Evolutionary conservation across 768 basidiomycete genomes (phyloP), one percentile per base, ranked within the genome.

Genomic region (Pleurotus giganteus): DNA sequence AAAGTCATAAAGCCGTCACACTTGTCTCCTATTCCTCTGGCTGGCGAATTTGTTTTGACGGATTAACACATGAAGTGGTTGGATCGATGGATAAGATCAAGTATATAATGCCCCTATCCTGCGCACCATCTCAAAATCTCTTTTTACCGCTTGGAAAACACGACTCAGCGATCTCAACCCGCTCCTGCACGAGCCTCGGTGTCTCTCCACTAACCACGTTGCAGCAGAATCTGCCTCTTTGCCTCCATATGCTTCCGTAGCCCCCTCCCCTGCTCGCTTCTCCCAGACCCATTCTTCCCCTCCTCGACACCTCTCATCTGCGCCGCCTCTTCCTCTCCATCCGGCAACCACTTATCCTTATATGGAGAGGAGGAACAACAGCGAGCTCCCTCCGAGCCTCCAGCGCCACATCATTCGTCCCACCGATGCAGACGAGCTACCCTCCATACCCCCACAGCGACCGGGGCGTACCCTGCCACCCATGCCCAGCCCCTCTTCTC

Each of bases 241-340:
- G 31, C 49, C 34, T 21, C 49, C 49, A 51, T 51, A 51, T 51
- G 49, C 49, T 51, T 51, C 49, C 49, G 49, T 51, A 51, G 49
- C 49, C 37, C n/a, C 34, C 49, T 12, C 47, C 11, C 32, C 49
- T 19, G 39, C 39, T 41, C 36, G 9, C 8, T 21, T 21, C 49
- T 23, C 27, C 19, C 24, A 24, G 21, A 11, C 19, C 12, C 21
- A 24, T 45, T 24, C 29, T 8, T 3, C 11, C 31, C 49, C 34
- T 51, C 24, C 32, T 28, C 31, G 15, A 12, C 26, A 11, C 32
- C 49, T 32, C 34, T 47, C 8, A 37, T 17, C 31, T 23, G 17
- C 34, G 29, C n/a, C 49, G 12, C 31, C 23, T 23, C 49, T 51
- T 34, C 49, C 32, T 37, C 49, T 51, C 34, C 49, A 31, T 51